A percentile compares a stretch with the other conserved stretches of the same genome.
These are phyloP conservation scores for Limnomonas spitsbergensis DNA, from an alignment of 139 green algal genomes.

Conservation along the genomic window DNA sequence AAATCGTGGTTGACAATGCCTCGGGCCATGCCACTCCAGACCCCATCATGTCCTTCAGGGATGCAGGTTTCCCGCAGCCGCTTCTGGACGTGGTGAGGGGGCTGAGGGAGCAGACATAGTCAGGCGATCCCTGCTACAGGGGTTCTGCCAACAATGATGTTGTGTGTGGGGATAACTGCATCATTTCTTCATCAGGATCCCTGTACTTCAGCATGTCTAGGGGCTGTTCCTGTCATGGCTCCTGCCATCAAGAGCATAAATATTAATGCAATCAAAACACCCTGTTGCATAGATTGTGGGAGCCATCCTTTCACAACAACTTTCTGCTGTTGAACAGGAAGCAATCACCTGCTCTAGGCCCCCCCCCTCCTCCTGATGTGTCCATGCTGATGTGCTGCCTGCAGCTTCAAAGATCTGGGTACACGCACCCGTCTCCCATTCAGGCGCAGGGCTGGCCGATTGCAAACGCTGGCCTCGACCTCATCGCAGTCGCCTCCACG, in stretches of 20 bases:
- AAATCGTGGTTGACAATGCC: not conserved
- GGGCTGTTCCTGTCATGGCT: too few species aligned
- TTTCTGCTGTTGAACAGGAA: too few species aligned
- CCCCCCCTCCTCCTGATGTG: too few species aligned
- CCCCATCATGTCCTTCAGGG: not conserved
- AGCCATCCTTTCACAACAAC: too few species aligned
- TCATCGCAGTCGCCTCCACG: slow-evolving; percentile 1
- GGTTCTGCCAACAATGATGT: not conserved
- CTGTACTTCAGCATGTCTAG: not conserved
- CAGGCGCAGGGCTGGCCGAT: slow-evolving; percentile 81
- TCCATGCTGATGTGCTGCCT: not conserved
- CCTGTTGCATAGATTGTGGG: too few species aligned
- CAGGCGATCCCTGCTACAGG: not conserved
- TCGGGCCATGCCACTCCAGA: not conserved
- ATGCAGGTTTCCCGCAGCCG: not conserved
- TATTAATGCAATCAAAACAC: too few species aligned
- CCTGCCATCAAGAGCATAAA: too few species aligned
- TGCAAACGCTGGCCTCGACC: slow-evolving; percentile 47
- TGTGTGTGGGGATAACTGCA: not conserved
- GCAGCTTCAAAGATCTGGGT: slow-evolving; percentile 49
- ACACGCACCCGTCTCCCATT: slow-evolving; percentile 68
- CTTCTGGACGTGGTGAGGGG: not conserved
- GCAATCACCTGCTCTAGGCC: too few species aligned
- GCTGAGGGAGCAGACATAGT: not conserved
- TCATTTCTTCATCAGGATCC: not conserved